A percentile compares a stretch with the other conserved stretches of the same genome.
phyloP scores from a whole-genome alignment of 2,329 filamentous ascomycete species.

The Pestalotiopsis sp. region DNA sequence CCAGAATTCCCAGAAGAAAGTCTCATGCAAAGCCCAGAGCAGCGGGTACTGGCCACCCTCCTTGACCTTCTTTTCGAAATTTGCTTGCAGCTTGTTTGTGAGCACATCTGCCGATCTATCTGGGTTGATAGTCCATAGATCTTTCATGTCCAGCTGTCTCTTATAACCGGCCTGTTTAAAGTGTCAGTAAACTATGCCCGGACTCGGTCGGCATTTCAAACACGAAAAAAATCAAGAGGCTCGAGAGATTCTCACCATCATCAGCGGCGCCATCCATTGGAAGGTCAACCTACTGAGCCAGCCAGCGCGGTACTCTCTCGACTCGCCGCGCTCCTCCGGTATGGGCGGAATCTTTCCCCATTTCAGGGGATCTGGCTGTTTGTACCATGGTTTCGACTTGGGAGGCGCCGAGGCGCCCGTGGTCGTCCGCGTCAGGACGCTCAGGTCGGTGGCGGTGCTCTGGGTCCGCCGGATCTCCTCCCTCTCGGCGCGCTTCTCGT shows the following conservation, averaged over 20 bases:
- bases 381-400: constrained; percentile 62
- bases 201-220: constrained; percentile 9
- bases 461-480: constrained; percentile 44
- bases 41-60: constrained; percentile 75
- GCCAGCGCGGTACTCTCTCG: constrained; percentile 71
- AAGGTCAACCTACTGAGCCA: constrained; percentile 81
- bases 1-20: constrained; percentile 83
- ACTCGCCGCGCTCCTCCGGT: constrained; percentile 56
- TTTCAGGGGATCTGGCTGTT: constrained; percentile 61
- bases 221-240: neutral
- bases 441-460: constrained; percentile 58
- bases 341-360: constrained; percentile 62
- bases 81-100: constrained; percentile 65
- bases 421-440: constrained; percentile 49
- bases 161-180: constrained; percentile 74
- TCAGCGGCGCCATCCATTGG: constrained; percentile 88
- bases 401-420: constrained; percentile 31
- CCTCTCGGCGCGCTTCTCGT: constrained; percentile 30
- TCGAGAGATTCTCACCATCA: constrained; percentile 61
- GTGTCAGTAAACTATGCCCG: neutral
- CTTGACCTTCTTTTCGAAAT: constrained; percentile 70
- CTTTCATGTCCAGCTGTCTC: constrained; percentile 78
- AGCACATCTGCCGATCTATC: constrained; percentile 72
- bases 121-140: constrained; percentile 90
- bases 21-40: constrained; percentile 81